Evolutionary conservation across 73 alveolate genomes (phyloP), one percentile per base, ranked within the genome.

Genomic region (Paramecium sexaurelia): DNA sequence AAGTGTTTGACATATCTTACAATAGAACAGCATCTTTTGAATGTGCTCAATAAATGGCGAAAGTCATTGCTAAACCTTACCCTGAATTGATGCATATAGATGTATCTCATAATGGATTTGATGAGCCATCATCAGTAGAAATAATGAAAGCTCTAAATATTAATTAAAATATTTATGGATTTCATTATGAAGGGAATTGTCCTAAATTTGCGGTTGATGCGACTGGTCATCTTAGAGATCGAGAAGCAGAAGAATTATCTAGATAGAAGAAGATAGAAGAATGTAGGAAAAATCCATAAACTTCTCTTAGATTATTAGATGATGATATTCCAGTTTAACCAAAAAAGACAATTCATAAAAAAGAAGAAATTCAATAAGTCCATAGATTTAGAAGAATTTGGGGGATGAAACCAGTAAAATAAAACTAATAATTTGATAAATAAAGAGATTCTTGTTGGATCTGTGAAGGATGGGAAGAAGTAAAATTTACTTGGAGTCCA

Each of bases 391-490:
- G 75, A 45, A 78, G 90, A 22, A 78, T 78, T 7, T 43, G 55
- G 68, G 90, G 90, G 41, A 29, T 78, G 55, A 78, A 45, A 22
- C 90, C 90, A 3, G 86, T 71, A 13, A 22, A 78, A 41, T 40
- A 88, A n/a, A 68, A 75, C 40, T 24, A 55, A 32, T 32, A 71
- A 41, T 47, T 35, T 10, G 67, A 43, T 88, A 41, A 69, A 43
- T 13, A 61, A 55, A 66, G 26, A 35, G 94, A 88, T 67, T 41
- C 56, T 9, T 88, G 94, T 26, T 88, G 94, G 94, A 75, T 88
- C 26, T 88, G 94, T 69, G 94, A 88, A 68, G 94, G 94, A 19
- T 88, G 94, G 94, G 55, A 88, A 36, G 94, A 88, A 32, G 83
- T 88, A 2, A 88, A 88, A 41, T 88, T 88, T 26, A 82, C 85